Conservation (phyloP, 164 flowering plant species). For the Kingdonia uniflora region DNA sequence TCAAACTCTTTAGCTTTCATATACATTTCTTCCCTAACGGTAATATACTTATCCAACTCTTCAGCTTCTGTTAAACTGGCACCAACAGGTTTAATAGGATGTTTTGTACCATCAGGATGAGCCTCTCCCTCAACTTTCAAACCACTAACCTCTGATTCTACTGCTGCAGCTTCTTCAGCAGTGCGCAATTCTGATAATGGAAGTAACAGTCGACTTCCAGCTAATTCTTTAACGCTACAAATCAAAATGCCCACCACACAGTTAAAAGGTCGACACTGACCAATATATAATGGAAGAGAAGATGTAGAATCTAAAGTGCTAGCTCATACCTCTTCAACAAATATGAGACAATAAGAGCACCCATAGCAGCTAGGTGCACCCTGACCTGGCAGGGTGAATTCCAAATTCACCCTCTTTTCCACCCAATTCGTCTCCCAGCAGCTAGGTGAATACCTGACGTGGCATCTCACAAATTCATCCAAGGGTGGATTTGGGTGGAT, state of each 20-base stretch:
- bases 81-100: conserved; percentile 46
- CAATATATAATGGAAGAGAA: too few relatives aligned
- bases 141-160: conserved; percentile 23
- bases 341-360: too few relatives aligned
- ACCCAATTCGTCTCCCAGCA: too few relatives aligned
- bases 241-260: background rate
- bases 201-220: conserved; percentile 75
- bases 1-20: conserved; percentile 97
- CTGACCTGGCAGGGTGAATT: too few relatives aligned
- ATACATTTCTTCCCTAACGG: conserved; percentile 88
- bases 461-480: too few relatives aligned
- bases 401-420: too few relatives aligned
- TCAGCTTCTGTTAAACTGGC: conserved; percentile 81
- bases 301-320: too few relatives aligned
- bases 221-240: conserved; percentile 85
- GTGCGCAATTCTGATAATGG: conserved; percentile 73
- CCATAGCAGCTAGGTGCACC: too few relatives aligned
- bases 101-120: conserved; percentile 43
- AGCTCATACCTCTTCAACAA: too few relatives aligned
- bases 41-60: conserved; percentile 91
- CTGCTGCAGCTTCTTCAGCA: conserved; percentile 72
- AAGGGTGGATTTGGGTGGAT: too few relatives aligned
- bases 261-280: too few relatives aligned
- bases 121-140: conserved; percentile 53
- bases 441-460: too few relatives aligned